Evolutionary conservation across 73 alveolate genomes (phyloP).

Genomic region (Blepharisma stoltei): DNA sequence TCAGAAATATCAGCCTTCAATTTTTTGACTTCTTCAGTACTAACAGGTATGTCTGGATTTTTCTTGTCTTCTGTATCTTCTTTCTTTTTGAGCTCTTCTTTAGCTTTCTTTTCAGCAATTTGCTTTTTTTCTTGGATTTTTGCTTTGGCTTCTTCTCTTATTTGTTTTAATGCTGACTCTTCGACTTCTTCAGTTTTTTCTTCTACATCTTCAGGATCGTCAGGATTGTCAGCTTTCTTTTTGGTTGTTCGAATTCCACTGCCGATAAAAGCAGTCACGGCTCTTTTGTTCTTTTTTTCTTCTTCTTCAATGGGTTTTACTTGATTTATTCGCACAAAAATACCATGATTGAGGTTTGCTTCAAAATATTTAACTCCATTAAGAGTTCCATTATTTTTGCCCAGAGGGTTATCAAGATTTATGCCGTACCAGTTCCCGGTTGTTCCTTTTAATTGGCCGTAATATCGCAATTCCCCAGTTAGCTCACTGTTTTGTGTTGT

Average conservation of each 20-base stretch:
- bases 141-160: constrained; percentile 21
- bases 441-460: constrained; percentile 82
- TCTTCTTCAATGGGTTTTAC: constrained; percentile 23
- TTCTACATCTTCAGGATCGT: background rate
- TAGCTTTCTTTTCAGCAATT: background rate
- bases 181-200: background rate
- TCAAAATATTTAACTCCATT: constrained; percentile 67
- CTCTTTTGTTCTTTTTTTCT: background rate
- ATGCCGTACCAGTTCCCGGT: constrained; percentile 96
- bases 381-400: constrained; percentile 88
- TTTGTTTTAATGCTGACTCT: background rate
- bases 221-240: background rate
- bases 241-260: too few species aligned
- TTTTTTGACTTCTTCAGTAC: background rate
- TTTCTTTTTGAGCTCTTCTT: constrained; percentile 13
- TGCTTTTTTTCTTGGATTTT: constrained; percentile 22
- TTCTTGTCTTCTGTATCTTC: background rate
- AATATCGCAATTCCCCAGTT: constrained; percentile 91
- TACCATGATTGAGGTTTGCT: constrained; percentile 63
- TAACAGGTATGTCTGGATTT: background rate
- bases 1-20: background rate
- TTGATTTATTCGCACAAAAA: constrained; percentile 37
- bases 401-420: constrained; percentile 86
- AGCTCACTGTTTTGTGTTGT: constrained; percentile 8
- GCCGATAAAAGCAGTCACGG: too few species aligned